phyloP scores from a whole-genome alignment of 345 rosid genomes.

The Cochlearia excelsa region DNA sequence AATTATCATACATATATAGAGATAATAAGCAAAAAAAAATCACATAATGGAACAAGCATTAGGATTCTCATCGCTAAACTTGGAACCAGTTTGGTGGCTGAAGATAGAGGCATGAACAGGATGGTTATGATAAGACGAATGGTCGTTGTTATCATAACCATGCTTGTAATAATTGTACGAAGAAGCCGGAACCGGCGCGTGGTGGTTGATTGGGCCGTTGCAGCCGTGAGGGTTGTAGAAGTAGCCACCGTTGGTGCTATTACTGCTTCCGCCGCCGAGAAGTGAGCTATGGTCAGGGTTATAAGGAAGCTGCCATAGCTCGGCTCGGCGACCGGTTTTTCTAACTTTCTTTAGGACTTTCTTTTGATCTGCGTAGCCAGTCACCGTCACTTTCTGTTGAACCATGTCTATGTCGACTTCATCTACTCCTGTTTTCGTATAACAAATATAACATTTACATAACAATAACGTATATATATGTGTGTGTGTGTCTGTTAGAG shows the following conservation, averaged over 20 bases:
- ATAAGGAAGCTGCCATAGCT: slow-evolving; percentile 82
- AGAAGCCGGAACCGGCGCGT: slow-evolving; percentile 58
- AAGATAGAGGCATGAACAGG: slow-evolving; percentile 51
- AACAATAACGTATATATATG: no score
- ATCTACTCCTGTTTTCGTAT: slow-evolving; percentile 57
- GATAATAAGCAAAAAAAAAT: neutral
- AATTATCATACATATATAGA: neutral
- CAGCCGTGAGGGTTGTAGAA: slow-evolving; percentile 53
- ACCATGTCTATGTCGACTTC: slow-evolving; percentile 65
- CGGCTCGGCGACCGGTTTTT: slow-evolving; percentile 73
- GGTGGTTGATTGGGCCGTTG: slow-evolving; percentile 51
- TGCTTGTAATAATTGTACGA: slow-evolving; percentile 87
- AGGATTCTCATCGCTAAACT: slow-evolving; percentile 87
- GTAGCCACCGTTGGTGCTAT: slow-evolving; percentile 29
- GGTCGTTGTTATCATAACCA: slow-evolving; percentile 58
- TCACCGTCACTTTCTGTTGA: slow-evolving; percentile 76
- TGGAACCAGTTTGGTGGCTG: slow-evolving; percentile 52
- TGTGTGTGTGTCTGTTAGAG: neutral
- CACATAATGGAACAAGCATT: slow-evolving; percentile 74
- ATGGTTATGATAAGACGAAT: slow-evolving; percentile 46
- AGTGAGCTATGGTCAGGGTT: slow-evolving; percentile 46
- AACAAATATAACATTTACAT: neutral
- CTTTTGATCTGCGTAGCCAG: slow-evolving; percentile 77
- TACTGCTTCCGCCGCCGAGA: slow-evolving; percentile 23
- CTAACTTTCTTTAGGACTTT: slow-evolving; percentile 69